Evolutionary conservation across 208 protist species (phyloP), one percentile per base, ranked within the genome.

Genomic region (Trichomonas gallinae): DNA sequence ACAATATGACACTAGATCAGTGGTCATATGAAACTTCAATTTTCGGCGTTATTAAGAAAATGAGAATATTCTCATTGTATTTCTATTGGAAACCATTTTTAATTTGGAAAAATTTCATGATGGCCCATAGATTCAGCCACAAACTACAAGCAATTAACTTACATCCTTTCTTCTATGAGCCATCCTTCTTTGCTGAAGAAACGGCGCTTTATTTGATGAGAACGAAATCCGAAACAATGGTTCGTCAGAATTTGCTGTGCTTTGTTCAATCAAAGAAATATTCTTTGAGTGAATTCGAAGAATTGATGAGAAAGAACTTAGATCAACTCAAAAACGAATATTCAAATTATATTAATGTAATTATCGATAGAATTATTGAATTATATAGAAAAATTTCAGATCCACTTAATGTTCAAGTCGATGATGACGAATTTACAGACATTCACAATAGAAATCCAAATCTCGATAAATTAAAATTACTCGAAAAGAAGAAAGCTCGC

Each of bases 71-170:
- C 46, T 34, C 87, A 26, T 31, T 34, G 17, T 93, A 48, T 51
- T 93, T 93, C 44, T 93, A 93, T 93, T 93, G 87, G 87, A 93
- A 93, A 38, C 87, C 87, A 44, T 93, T 93, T 93, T 26, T 23
- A 34, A 93, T 93, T 17, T 93, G 87, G 87, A 93, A 93, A 51
- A 93, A 93, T 38, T 93, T 93, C 44, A 44, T 93, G 45, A 93
- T 93, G 87, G 34, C 15, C 48, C 87, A 93, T 48, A 48, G 87
- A 51, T 93, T 42, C n/a, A 58, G 31, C n/a, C n/a, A 93, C 42
- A 44, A 48, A 93, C 51, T 42, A 38, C 13, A 34, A 21, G 42
- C 87, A 6, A 51, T 93, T 93, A 34, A 34, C 4, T 8, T 31
- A 51, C 40, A 93, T 93, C 87, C 87, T 38, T 93, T 93, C 17